These are phyloP conservation scores for Plasmodium reichenowi DNA, from an alignment of 169 alveolate species.

Conservation along the genomic window DNA sequence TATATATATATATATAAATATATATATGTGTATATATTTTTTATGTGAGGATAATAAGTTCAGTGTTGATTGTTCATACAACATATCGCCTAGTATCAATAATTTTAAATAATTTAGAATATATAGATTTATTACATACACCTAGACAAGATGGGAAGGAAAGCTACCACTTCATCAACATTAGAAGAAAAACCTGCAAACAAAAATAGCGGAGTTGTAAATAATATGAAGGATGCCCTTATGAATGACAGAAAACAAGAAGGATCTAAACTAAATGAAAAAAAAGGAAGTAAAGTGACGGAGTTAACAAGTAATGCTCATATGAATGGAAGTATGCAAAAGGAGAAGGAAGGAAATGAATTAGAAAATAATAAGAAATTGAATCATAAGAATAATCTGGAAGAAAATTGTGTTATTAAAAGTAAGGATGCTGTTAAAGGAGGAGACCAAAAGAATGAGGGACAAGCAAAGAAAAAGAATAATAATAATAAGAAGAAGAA, in stretches of 20 bases:
- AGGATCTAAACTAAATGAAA: constrained; percentile 19
- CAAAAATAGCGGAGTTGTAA: background rate
- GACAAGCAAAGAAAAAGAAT: background rate
- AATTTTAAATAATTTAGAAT: background rate
- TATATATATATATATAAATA: constrained; percentile 13
- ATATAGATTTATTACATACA: background rate
- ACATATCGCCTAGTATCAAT: background rate
- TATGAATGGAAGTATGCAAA: constrained; percentile 29
- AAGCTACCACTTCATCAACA: constrained; percentile 34
- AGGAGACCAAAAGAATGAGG: background rate
- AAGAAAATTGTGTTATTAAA: constrained; percentile 15
- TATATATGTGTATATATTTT: background rate
- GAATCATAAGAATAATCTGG: background rate
- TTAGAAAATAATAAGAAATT: constrained; percentile 22
- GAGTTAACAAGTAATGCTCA: constrained; percentile 22
- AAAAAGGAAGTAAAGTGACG: background rate
- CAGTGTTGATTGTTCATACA: background rate
- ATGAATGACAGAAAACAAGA: constrained; percentile 21
- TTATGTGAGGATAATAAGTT: background rate
- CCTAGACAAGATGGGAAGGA: constrained; percentile 38
- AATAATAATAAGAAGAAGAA: constrained; percentile 2
- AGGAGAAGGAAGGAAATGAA: constrained; percentile 19
- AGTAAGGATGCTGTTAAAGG: background rate
- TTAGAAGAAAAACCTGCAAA: constrained; percentile 10
- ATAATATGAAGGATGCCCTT: constrained; percentile 7